Conservation (phyloP, 805 yeast genomes). For the Candida jianshihensis region DNA sequence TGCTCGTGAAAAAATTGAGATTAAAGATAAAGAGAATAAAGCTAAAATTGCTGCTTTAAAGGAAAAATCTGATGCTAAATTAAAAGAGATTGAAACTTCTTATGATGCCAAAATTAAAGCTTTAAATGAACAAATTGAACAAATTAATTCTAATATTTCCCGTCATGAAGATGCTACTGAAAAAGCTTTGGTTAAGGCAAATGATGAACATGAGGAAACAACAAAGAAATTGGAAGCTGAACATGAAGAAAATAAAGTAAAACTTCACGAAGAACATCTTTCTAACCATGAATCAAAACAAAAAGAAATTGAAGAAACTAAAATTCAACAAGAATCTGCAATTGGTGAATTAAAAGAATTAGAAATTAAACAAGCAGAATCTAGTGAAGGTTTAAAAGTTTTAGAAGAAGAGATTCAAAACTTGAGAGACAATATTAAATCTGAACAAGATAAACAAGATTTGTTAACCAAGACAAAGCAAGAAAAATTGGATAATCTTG, state of each 20-base stretch:
- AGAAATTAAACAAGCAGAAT: conserved; percentile 18
- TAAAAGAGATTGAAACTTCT: conserved; percentile 13
- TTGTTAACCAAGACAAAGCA: conserved; percentile 11
- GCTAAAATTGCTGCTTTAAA: conserved; percentile 11
- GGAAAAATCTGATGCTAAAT: conserved; percentile 10
- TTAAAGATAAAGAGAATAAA: conserved; percentile 12
- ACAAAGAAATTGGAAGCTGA: conserved; percentile 15
- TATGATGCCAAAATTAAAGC: conserved; percentile 17
- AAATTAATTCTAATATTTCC: conserved; percentile 14
- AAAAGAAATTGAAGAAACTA: conserved; percentile 14
- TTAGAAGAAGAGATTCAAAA: conserved; percentile 13
- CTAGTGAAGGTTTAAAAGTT: conserved; percentile 14
- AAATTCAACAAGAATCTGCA: conserved; percentile 15
- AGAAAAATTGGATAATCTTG: conserved; percentile 11
- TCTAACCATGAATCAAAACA: conserved; percentile 16
- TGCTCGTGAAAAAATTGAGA: conserved; percentile 15
- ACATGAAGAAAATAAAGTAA: conserved; percentile 17
- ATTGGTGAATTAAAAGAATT: conserved; percentile 18
- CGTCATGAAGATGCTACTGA: conserved; percentile 8
- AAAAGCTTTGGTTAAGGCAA: conserved; percentile 11
- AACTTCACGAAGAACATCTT: conserved; percentile 16
- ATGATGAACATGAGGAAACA: conserved; percentile 11
- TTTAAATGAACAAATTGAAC: conserved; percentile 17
- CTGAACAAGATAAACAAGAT: conserved; percentile 15
- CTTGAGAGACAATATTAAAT: conserved; percentile 10